phyloP scores from a whole-genome alignment of 2,329 filamentous ascomycete genomes.

The Bipolaris zeicola region DNA sequence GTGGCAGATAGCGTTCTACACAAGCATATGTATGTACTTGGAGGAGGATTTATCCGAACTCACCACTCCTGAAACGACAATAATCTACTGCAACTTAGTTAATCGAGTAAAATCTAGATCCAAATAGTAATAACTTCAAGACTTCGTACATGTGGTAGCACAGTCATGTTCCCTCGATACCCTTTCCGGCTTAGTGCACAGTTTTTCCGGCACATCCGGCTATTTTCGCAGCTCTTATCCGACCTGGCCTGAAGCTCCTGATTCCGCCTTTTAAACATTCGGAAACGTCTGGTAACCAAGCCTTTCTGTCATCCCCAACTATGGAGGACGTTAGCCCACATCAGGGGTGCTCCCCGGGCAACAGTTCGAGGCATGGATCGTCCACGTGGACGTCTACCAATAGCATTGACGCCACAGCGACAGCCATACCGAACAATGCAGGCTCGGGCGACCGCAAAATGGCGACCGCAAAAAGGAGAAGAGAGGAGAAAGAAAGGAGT shows the following conservation, averaged over 20 bases:
- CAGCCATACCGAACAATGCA: constrained; percentile 15
- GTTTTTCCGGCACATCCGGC: constrained; percentile 17
- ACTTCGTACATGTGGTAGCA: no score
- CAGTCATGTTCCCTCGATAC: background rate
- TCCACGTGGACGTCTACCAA: constrained; percentile 24
- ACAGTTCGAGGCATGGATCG: constrained; percentile 9
- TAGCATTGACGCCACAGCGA: constrained; percentile 18
- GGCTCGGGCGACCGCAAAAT: constrained; percentile 29
- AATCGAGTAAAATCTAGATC: background rate
- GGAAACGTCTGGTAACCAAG: background rate
- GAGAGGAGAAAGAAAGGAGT: constrained; percentile 46
- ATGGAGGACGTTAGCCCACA: constrained; percentile 5
- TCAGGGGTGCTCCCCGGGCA: background rate
- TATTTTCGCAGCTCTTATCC: constrained; percentile 12
- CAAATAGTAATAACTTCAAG: background rate
- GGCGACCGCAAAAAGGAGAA: constrained; percentile 40
- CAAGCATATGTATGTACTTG: no score
- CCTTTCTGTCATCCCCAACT: background rate
- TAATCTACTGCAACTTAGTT: background rate
- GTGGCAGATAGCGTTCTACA: no score
- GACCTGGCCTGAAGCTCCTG: constrained; percentile 3
- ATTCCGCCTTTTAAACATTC: constrained; percentile 10
- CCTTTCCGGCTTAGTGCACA: constrained; percentile 10
- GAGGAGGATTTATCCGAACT: background rate
- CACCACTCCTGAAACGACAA: background rate